Base-by-base conservation (phyloP, 306 rosid genomes). In the Astragalus membranaceus region DNA sequence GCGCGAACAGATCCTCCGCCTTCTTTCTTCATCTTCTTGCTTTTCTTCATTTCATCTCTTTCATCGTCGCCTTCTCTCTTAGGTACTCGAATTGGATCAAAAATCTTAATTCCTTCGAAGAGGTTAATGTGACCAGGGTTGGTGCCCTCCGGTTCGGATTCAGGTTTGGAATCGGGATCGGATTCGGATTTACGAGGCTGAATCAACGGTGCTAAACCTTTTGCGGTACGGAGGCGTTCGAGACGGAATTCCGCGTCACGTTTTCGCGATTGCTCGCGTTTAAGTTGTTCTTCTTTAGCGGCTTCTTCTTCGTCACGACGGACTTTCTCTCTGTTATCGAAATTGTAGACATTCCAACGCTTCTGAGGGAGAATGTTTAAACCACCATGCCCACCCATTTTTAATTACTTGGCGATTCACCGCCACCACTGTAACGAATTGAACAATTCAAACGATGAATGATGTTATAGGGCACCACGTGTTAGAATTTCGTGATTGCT, bases 361-460 rank as follows among this genome's bases (percentile, higher is more conserved):
- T 93, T 93, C 81, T 93, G 98, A 16, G 98, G 98, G 53, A 93
- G 96, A 49, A 93, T 93, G 69, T 90, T 93, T 43, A 93, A 75
- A 66, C 97, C 97, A 9, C 98, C 98, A 52, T 90, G 98, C 2
- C 98, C 97, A 60, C 98, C 97, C 97, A 93, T 93, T 10, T 12
- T 49, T 12, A 26, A 69, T 47, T 63, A 35, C n/a, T 72, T 60
- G 3, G 44, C 29, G 36, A 41, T 42, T 69, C 13, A 12, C 47
- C 15, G 8, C 13, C 2, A 44, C 15, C 11, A 8, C 0, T 30
- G 15, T 3, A 13, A 41, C 0, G 10, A n/a, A 54, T 23, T 39
- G 50, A 4, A 2, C 17, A 51, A 53, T n/a, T 51, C 5, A 11
- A 54, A 12, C 10, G 53, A 30, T 6, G 37, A 37, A 36, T 50